Conservation (phyloP, 2,329 filamentous ascomycete species). For the Colletotrichum echinochloae region DNA sequence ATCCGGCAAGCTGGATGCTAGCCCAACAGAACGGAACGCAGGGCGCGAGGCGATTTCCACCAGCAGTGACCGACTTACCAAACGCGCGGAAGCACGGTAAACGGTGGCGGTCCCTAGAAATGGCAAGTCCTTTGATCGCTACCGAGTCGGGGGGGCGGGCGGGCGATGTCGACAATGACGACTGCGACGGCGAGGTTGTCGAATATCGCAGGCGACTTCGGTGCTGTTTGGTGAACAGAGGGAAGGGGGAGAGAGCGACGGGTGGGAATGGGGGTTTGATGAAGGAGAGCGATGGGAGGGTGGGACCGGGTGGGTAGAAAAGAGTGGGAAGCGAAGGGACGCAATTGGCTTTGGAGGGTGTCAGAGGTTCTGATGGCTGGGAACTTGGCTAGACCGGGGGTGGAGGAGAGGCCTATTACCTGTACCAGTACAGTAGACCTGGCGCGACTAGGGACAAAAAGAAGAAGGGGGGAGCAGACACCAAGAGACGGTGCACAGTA, state of each 20-base stretch:
- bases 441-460: slow-evolving; percentile 4
- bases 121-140: neutral
- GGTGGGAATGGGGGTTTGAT: slow-evolving; percentile 38
- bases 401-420: neutral
- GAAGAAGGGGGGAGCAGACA: neutral
- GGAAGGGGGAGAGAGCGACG: neutral
- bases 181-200: slow-evolving; percentile 19
- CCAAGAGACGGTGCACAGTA: slow-evolving; percentile 5
- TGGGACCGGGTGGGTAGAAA: slow-evolving; percentile 35
- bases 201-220: slow-evolving; percentile 21
- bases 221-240: slow-evolving; percentile 8
- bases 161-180: slow-evolving; percentile 11
- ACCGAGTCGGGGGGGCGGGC: neutral
- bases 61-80: slow-evolving; percentile 11
- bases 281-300: slow-evolving; percentile 23
- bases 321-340: slow-evolving; percentile 33
- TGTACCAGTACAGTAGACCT: neutral
- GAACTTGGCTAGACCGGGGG: slow-evolving; percentile 30
- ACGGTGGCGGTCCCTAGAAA: neutral
- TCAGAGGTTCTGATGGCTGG: slow-evolving; percentile 36
- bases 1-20: slow-evolving; percentile 3
- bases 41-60: slow-evolving; percentile 9
- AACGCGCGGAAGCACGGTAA: neutral
- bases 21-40: slow-evolving; percentile 16
- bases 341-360: slow-evolving; percentile 39